Evolutionary conservation across 2,329 filamentous ascomycete species (phyloP).

Genomic region (Albifimbria verrucaria): DNA sequence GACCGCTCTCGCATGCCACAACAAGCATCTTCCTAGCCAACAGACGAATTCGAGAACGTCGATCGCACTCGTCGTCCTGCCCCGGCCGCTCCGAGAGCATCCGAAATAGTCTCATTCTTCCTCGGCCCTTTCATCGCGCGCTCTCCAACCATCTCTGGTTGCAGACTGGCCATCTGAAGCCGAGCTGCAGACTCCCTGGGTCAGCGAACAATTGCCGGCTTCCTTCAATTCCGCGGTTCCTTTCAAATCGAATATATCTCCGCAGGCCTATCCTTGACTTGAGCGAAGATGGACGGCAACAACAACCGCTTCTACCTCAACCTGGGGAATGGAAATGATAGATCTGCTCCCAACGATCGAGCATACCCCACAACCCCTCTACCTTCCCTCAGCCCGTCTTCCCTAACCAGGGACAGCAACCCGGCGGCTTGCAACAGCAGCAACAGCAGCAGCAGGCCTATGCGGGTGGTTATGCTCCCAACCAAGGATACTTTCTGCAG

Average conservation of each 20-base stretch:
- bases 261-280: conserved; percentile 9
- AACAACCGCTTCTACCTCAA: conserved; percentile 66
- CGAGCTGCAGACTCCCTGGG: neutral
- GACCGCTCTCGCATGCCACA: conserved; percentile 7
- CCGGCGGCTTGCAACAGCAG: conserved; percentile 29
- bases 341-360: conserved; percentile 60
- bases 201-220: no score
- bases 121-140: neutral
- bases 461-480: conserved; percentile 39
- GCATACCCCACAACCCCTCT: conserved; percentile 83
- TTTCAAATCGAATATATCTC: no score
- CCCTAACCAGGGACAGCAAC: conserved; percentile 26
- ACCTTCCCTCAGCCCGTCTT: conserved; percentile 92
- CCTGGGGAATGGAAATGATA: conserved; percentile 63
- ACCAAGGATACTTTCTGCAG: conserved; percentile 58
- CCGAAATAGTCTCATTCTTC: neutral
- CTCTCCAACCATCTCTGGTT: neutral
- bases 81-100: neutral
- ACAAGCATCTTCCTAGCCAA: neutral
- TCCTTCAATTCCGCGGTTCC: no score
- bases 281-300: conserved; percentile 47
- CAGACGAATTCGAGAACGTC: neutral
- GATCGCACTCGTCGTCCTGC: neutral
- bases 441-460: conserved; percentile 45
- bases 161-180: neutral